Base-by-base conservation (phyloP, 345 rosid species). In the Nasturtium officinale region DNA sequence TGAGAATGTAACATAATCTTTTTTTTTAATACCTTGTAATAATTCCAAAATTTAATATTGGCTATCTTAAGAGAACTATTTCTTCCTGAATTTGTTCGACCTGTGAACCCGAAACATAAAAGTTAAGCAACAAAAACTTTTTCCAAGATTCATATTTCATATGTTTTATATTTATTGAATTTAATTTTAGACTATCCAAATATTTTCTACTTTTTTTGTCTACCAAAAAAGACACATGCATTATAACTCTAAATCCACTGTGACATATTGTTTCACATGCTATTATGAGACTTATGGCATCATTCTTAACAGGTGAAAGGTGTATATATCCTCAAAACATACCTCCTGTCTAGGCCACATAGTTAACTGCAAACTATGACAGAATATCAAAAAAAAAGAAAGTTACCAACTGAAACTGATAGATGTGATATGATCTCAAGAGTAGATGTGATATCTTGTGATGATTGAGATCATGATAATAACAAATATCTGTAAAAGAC, bases 341-440 rank as follows among this genome's bases (percentile, higher is more conserved):
- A 51, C 51, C 33, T 35, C 29, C 47, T 33, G 20, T 21, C 21
- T 64, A 64, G 23, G 29, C 69, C 61, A 16, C 46, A 5, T 54
- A 38, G 28, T 54, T 54, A n/a, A 38, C 26, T 38, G 6, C 61
- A 55, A 54, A 42, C 28, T 55, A 9, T 50, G 11, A 65, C 15
- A 35, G 2, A 50, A 51, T 18, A 55, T 55, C 28, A 11, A 17
- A 21, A 43, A 12, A 40, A 23, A 13, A 53, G 10, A 29, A 29
- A 0, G 0, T 88, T 85, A 86, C 96, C 98, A 89, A 80, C 81
- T 85, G 42, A 93, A 90, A 82, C 92, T 89, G 73, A 90, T 86
- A 25, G 87, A 87, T 80, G 66, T 55, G 35, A 75, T 69, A 20
- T 81, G 86, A 35, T 88, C 91, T 1, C 77, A 78, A 0, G 96